Base-by-base conservation (phyloP, 495 filamentous ascomycete species). In the Penicillium malachiteum region DNA sequence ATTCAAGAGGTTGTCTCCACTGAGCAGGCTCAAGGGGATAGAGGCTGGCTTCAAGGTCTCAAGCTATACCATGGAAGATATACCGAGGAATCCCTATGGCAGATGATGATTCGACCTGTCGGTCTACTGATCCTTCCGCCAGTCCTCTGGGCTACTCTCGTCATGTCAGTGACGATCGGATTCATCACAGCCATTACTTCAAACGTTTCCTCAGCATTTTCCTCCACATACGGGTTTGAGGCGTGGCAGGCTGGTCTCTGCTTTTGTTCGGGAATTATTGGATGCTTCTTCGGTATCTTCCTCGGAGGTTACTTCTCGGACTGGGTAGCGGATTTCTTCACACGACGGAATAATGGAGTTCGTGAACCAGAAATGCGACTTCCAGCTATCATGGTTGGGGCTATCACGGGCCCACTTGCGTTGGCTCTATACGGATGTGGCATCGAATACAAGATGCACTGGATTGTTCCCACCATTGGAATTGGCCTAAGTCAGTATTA, bases 351-450 rank as follows among this genome's bases (percentile, higher is more conserved):
- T 54, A 62, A 67, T 4, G 81, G 81, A 26, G 73, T 82, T 38
- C 66, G 80, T 16, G 76, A 82, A 32, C 81, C 81, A 0, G 81
- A 84, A 51, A 82, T 84, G 78, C 70, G 81, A 33, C 69, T 82
- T 14, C 70, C 78, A 1, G 71, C 78, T 17, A 77, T 79, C 18
- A 59, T 69, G 16, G 63, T 77, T 3, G 72, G 73, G 44, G 59
- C 73, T 13, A 69, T 84, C 21, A 70, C 70, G 0, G 67, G 72
- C 1, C 80, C 81, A 0, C 52, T 81, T 7, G 64, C 70, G 0
- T 55, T 83, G 9, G 62, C 82, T 8, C 57, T 85, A 17, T 83
- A 79, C 59, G 81, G 81, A 0, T 73, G 80, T 53, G 77, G 79
- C 0, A 79, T 83, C 46, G 54, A 78, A 38, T 56, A 78, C 32